A percentile compares a stretch with the other conserved stretches of the same genome.
Conservation (phyloP, 1,139 yeast species). For the Taphrina communis region DNA sequence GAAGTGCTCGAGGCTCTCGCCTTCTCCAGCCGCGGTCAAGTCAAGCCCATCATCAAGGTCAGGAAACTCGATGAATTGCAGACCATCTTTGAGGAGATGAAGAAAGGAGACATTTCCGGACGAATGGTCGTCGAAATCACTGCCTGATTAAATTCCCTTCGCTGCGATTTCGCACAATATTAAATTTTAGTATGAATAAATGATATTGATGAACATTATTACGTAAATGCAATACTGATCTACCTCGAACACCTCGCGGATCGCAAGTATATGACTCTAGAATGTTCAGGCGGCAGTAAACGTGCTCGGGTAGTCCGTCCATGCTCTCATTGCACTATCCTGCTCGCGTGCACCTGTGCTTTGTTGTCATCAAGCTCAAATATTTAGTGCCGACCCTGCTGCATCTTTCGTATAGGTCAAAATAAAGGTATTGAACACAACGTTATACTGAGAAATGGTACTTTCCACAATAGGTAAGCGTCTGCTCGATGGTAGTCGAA, state of each 20-base stretch:
- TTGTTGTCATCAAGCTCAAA: neutral
- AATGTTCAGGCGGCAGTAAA: neutral
- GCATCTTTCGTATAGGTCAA: neutral
- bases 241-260: constrained; percentile 1
- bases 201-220: neutral
- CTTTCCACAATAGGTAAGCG: neutral
- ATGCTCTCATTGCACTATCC: too few relatives aligned
- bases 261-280: neutral
- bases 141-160: neutral
- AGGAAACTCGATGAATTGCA: constrained; percentile 69
- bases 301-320: neutral
- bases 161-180: too few relatives aligned
- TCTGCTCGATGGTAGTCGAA: neutral
- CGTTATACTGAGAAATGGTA: neutral
- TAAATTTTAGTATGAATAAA: neutral
- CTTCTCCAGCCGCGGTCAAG: constrained; percentile 70
- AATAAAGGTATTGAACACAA: neutral
- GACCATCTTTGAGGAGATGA: constrained; percentile 68
- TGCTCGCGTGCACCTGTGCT: too few relatives aligned
- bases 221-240: neutral
- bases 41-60: constrained; percentile 69
- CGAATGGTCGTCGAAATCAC: constrained; percentile 50
- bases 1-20: constrained; percentile 79
- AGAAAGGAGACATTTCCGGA: constrained; percentile 72
- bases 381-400: neutral